phyloP scores from a whole-genome alignment of 768 basidiomycete species.

The Kwoniella bestiolae region DNA sequence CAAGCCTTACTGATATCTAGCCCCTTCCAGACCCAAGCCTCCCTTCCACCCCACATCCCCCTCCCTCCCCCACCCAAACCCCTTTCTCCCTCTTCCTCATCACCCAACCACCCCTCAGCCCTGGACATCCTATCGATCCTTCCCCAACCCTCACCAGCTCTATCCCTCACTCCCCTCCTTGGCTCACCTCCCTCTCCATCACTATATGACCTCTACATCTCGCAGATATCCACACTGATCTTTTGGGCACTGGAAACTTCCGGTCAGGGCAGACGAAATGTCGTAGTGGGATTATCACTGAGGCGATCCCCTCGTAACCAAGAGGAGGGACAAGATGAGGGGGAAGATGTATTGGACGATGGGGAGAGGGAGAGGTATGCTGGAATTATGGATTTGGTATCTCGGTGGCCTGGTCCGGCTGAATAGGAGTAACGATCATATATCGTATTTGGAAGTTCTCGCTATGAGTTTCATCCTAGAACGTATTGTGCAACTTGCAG shows the following conservation, averaged over 20 bases:
- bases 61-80: slow-evolving; percentile 18
- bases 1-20: neutral
- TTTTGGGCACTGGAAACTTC: slow-evolving; percentile 65
- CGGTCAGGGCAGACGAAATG: slow-evolving; percentile 62
- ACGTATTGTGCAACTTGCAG: too few relatives aligned
- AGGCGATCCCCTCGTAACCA: slow-evolving; percentile 23
- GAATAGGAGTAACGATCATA: neutral
- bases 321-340: slow-evolving; percentile 42
- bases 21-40: slow-evolving; percentile 52
- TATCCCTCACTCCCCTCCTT: slow-evolving; percentile 76
- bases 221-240: slow-evolving; percentile 83
- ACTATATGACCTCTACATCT: slow-evolving; percentile 76
- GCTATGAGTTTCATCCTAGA: too few relatives aligned
- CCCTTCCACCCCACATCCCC: slow-evolving; percentile 36
- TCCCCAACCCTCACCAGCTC: slow-evolving; percentile 62
- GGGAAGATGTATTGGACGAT: slow-evolving; percentile 50
- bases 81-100: neutral
- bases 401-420: slow-evolving; percentile 39
- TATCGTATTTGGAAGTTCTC: neutral
- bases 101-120: slow-evolving; percentile 14
- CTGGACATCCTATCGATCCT: slow-evolving; percentile 34
- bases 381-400: slow-evolving; percentile 61
- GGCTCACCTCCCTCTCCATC: slow-evolving; percentile 75
- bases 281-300: slow-evolving; percentile 78
- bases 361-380: slow-evolving; percentile 60